phyloP scores from a whole-genome alignment of 495 filamentous ascomycete genomes.

The Neurospora tetrasperma region DNA sequence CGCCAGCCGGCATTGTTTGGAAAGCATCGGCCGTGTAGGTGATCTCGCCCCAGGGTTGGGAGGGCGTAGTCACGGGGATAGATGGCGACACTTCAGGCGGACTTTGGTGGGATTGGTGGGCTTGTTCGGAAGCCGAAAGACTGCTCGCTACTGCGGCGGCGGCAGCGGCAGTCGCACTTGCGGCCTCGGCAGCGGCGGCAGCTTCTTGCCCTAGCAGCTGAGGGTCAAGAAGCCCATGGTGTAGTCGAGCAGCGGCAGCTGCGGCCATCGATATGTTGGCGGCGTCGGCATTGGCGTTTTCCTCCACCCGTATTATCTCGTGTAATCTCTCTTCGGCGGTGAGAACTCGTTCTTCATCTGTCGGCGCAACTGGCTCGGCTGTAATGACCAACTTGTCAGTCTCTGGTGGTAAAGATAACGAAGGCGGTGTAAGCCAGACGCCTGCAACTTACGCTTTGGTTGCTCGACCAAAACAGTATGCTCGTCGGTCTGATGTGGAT shows the following conservation, averaged over 20 bases:
- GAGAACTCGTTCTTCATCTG: constrained; percentile 13
- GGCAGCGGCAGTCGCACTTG: constrained; percentile 13
- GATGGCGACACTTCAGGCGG: constrained; percentile 4
- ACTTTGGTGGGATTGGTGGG: neutral
- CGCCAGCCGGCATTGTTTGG: constrained; percentile 8
- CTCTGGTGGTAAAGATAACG: neutral
- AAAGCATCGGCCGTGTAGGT: constrained; percentile 30
- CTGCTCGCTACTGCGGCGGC: constrained; percentile 9
- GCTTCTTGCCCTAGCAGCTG: constrained; percentile 32
- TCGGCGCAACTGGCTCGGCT: constrained; percentile 3
- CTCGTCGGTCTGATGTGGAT: constrained; percentile 31
- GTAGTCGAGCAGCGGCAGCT: constrained; percentile 38
- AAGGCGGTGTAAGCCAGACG: neutral
- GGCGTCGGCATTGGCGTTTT: constrained; percentile 18
- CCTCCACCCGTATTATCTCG: constrained; percentile 20
- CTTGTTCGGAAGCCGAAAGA: constrained; percentile 10
- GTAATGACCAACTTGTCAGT: neutral
- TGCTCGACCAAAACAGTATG: constrained; percentile 7
- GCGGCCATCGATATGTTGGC: constrained; percentile 35
- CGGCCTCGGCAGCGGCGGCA: constrained; percentile 18
- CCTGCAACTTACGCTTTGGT: neutral
- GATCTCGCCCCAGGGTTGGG: constrained; percentile 35
- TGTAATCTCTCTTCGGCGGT: constrained; percentile 31
- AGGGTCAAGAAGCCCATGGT: constrained; percentile 38
- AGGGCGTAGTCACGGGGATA: constrained; percentile 8